phyloP scores from a whole-genome alignment of 495 filamentous ascomycete species.

The Neurospora africana region DNA sequence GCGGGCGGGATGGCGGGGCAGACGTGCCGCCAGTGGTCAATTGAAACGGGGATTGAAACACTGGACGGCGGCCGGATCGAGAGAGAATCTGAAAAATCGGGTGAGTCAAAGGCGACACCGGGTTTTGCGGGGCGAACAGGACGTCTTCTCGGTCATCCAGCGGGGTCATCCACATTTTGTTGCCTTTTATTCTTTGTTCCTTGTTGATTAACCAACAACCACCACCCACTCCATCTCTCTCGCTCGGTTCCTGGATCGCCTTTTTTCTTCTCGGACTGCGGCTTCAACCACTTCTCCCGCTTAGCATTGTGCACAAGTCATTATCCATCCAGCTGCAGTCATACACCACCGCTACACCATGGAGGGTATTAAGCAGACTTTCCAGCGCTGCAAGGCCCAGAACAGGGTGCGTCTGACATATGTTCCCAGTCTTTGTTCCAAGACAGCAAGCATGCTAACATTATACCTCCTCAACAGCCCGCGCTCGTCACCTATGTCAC shows the following conservation, averaged over 20 bases:
- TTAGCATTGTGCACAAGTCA: not conserved
- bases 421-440: not conserved
- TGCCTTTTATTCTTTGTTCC: not conserved
- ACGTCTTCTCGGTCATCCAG: not conserved
- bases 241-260: not conserved
- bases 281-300: not conserved
- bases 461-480: constrained; percentile 26
- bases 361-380: constrained; percentile 79
- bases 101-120: not conserved
- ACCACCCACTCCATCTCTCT: not conserved
- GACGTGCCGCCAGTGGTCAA: not conserved
- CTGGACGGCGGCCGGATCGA: not conserved
- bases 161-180: not conserved
- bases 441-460: not conserved
- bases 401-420: constrained; percentile 41
- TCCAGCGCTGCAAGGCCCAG: constrained; percentile 76
- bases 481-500: constrained; percentile 95
- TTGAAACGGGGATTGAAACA: not conserved
- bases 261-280: not conserved
- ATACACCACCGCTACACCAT: constrained; percentile 19
- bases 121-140: not conserved
- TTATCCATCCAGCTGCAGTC: not conserved
- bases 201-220: not conserved
- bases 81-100: not conserved
- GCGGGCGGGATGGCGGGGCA: not conserved